A percentile compares a stretch with the other conserved stretches of the same genome.
Conservation (phyloP, 1,139 yeast genomes). For the Torulaspora pretoriensis region DNA sequence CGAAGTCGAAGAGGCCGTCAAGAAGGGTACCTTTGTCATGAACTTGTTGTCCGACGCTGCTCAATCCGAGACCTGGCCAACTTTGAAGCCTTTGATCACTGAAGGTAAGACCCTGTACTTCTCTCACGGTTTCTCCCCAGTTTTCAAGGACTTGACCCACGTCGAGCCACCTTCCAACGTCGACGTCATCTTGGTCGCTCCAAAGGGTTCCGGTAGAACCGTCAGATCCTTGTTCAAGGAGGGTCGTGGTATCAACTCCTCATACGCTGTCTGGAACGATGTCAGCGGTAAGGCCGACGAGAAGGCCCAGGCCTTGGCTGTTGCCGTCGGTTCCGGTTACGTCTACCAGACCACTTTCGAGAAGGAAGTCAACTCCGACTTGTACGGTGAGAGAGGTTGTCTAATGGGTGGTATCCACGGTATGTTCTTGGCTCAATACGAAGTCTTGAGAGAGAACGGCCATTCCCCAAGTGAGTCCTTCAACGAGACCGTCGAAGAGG, state of each 20-base stretch:
- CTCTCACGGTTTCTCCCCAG: constrained; percentile 99
- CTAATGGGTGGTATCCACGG: constrained; percentile 99
- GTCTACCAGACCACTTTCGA: constrained; percentile 99
- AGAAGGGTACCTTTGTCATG: constrained; percentile 91
- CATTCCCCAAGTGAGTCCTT: constrained; percentile 99
- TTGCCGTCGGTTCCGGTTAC: constrained; percentile 99
- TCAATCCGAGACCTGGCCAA: constrained; percentile 95
- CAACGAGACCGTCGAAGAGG: constrained; percentile 99
- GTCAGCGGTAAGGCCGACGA: constrained; percentile 99
- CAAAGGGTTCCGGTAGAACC: constrained; percentile 99
- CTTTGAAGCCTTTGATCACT: constrained; percentile 84
- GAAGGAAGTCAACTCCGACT: constrained; percentile 98
- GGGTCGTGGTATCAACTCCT: constrained; percentile 99
- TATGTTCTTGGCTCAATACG: constrained; percentile 99
- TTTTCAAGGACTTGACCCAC: constrained; percentile 93
- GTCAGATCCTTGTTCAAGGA: constrained; percentile 98
- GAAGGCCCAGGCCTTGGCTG: constrained; percentile 97
- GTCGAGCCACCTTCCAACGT: constrained; percentile 93
- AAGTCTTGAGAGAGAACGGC: constrained; percentile 98
- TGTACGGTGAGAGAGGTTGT: constrained; percentile 99
- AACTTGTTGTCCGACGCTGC: constrained; percentile 99
- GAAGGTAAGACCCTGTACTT: constrained; percentile 97
- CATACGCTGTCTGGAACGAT: constrained; percentile 99
- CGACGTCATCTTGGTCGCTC: constrained; percentile 98
- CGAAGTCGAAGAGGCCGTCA: constrained; percentile 88